Conservation (phyloP, 2,329 filamentous ascomycete genomes). For the Arthrobotrys sphaeroides region DNA sequence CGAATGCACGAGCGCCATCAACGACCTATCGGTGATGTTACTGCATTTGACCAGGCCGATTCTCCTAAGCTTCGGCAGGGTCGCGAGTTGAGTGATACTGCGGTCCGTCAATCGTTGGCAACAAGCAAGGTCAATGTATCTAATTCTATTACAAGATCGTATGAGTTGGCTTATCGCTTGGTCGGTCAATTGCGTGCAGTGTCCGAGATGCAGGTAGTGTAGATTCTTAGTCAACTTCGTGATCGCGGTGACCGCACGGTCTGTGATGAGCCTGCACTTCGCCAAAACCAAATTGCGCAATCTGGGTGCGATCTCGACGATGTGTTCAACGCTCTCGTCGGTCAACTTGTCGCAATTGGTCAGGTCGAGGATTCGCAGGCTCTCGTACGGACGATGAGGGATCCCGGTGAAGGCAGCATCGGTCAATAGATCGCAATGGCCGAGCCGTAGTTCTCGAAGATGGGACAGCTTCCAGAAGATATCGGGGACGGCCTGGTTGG, state of each 20-base stretch:
- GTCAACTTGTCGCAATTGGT: constrained; percentile 86
- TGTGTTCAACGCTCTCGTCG: constrained; percentile 86
- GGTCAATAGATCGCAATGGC: constrained; percentile 83
- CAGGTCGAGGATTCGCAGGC: constrained; percentile 89
- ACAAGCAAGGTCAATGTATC: constrained; percentile 98
- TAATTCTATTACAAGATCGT: constrained; percentile 86
- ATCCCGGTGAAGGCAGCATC: constrained; percentile 88
- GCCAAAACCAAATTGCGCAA: constrained; percentile 91
- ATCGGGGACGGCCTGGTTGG: constrained; percentile 82
- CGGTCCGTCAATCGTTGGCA: constrained; percentile 87
- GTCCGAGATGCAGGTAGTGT: constrained; percentile 94
- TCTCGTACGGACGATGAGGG: constrained; percentile 76
- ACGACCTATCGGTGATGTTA: constrained; percentile 87
- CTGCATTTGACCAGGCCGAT: constrained; percentile 95
- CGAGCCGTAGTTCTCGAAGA: constrained; percentile 88
- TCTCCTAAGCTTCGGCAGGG: constrained; percentile 88
- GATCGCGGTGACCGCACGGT: constrained; percentile 81
- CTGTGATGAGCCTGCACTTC: constrained; percentile 93
- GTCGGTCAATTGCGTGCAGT: constrained; percentile 91
- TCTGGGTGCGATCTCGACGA: constrained; percentile 84
- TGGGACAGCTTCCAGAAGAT: constrained; percentile 80
- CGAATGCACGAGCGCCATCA: constrained; percentile 80
- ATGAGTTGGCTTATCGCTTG: constrained; percentile 85
- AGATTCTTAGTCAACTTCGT: constrained; percentile 91
- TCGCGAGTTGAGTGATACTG: constrained; percentile 83